These are phyloP conservation scores for Tricholoma furcatifolium DNA, from an alignment of 768 basidiomycete genomes.

Conservation along the genomic window DNA sequence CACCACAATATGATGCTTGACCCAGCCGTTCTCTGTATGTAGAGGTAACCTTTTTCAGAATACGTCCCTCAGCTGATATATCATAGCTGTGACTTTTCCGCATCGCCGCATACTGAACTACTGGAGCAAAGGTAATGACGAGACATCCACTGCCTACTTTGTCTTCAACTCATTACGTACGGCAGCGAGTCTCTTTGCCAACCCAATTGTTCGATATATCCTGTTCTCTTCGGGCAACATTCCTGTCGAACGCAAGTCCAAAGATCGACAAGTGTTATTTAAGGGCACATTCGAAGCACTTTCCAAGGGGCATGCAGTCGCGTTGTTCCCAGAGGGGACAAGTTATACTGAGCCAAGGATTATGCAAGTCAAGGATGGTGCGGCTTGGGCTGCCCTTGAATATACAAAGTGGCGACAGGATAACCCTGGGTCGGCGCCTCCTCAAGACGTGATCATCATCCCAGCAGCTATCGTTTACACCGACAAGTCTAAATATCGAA, in stretches of 20 bases:
- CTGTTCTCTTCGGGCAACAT: constrained; percentile 94
- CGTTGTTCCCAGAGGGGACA: constrained; percentile 92
- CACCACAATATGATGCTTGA: constrained; percentile 98
- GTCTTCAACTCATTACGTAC: constrained; percentile 9
- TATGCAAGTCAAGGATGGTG: constrained; percentile 91
- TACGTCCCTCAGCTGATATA: constrained; percentile 9
- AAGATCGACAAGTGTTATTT: constrained; percentile 88
- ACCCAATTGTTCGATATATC: constrained; percentile 72
- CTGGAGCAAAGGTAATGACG: constrained; percentile 82
- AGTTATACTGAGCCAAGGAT: constrained; percentile 93
- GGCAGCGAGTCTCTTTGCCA: constrained; percentile 73
- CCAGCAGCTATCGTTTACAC: constrained; percentile 93
- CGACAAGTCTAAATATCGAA: constrained; percentile 94
- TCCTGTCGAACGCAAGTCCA: constrained; percentile 92
- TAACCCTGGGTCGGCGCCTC: constrained; percentile 42
- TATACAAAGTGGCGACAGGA: constrained; percentile 78
- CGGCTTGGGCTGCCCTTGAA: constrained; percentile 93
- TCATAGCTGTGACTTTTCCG: constrained; percentile 79
- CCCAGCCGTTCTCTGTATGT: constrained; percentile 73
- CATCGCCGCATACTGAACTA: constrained; percentile 81
- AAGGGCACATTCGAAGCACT: constrained; percentile 87
- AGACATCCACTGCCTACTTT: background rate
- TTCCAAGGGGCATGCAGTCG: constrained; percentile 77
- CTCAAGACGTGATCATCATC: constrained; percentile 61
- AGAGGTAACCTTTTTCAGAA: background rate